phyloP scores from a whole-genome alignment of 164 flowering plant genomes.

The Vitis cinerea region DNA sequence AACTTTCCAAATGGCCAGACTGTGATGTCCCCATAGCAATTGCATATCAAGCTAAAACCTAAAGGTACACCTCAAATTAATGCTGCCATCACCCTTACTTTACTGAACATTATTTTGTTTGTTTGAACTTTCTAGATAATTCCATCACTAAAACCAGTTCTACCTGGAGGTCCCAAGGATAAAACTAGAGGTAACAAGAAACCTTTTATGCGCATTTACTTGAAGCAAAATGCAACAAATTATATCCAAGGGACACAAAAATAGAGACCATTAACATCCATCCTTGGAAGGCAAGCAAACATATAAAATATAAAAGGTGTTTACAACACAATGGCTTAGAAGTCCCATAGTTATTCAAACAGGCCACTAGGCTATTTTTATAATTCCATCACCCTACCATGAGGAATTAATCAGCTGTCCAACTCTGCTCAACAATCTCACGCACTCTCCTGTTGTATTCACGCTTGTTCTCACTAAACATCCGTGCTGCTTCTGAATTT shows the following conservation, averaged over 20 bases:
- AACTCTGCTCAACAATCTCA: conserved; percentile 91
- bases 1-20: no score
- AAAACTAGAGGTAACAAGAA: background rate
- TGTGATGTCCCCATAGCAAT: no score
- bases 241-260: background rate
- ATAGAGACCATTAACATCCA: conserved; percentile 1
- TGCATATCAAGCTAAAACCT: no score
- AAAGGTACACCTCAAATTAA: no score
- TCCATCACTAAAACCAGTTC: background rate
- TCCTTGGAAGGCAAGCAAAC: conserved; percentile 16
- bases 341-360: conserved; percentile 14
- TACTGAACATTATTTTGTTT: no score
- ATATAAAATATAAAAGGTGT: conserved; percentile 12
- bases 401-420: conserved; percentile 73
- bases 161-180: background rate
- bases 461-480: conserved; percentile 87
- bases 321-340: conserved; percentile 15
- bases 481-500: conserved; percentile 87
- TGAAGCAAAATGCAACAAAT: background rate
- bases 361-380: conserved; percentile 5
- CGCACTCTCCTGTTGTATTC: conserved; percentile 83
- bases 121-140: no score
- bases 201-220: background rate
- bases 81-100: no score
- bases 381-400: conserved; percentile 4